Evolutionary conservation across 192 early-diverging fungal species (phyloP).

Genomic region (Linnemannia hyalina): DNA sequence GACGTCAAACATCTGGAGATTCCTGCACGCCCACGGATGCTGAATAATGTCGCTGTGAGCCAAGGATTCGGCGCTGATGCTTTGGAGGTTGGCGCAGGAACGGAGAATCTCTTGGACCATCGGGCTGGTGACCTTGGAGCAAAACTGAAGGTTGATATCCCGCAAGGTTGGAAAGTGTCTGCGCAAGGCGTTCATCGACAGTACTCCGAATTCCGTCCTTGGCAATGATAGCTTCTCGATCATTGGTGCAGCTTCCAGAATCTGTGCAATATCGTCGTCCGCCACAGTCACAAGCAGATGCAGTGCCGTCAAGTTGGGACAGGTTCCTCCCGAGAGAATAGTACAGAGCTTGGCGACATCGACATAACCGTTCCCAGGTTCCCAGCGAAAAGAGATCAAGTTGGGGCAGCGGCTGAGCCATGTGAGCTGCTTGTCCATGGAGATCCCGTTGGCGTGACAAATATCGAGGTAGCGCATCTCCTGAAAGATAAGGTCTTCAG

Average conservation of each 20-base stretch:
- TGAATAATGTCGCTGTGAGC: slow-evolving; percentile 3
- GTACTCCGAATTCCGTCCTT: slow-evolving; percentile 8
- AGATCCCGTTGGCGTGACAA: not conserved
- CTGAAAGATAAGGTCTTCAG: slow-evolving; percentile 16
- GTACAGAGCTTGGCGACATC: slow-evolving; percentile 2
- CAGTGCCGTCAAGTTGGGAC: slow-evolving; percentile 23
- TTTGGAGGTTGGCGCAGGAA: slow-evolving; percentile 37
- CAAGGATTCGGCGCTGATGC: slow-evolving; percentile 30
- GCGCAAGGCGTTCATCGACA: slow-evolving; percentile 12
- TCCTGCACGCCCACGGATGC: slow-evolving; percentile 29
- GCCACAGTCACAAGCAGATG: slow-evolving; percentile 9
- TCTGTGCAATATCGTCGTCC: slow-evolving; percentile 14
- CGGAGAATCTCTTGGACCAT: slow-evolving; percentile 34
- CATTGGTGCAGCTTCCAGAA: slow-evolving; percentile 24
- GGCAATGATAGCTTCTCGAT: slow-evolving; percentile 35
- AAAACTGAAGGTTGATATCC: slow-evolving; percentile 37
- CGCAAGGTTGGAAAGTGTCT: slow-evolving; percentile 38
- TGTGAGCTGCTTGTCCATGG: slow-evolving; percentile 6
- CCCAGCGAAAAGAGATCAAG: slow-evolving; percentile 31
- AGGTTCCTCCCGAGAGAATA: slow-evolving; percentile 2
- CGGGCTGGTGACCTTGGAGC: not conserved
- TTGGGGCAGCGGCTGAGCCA: slow-evolving; percentile 44
- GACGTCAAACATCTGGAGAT: slow-evolving; percentile 40
- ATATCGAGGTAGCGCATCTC: slow-evolving; percentile 40
- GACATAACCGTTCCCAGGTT: not conserved